Evolutionary conservation across 2,329 filamentous ascomycete genomes (phyloP), one percentile per base, ranked within the genome.

Genomic region (Cucurbitaria berberidis): DNA sequence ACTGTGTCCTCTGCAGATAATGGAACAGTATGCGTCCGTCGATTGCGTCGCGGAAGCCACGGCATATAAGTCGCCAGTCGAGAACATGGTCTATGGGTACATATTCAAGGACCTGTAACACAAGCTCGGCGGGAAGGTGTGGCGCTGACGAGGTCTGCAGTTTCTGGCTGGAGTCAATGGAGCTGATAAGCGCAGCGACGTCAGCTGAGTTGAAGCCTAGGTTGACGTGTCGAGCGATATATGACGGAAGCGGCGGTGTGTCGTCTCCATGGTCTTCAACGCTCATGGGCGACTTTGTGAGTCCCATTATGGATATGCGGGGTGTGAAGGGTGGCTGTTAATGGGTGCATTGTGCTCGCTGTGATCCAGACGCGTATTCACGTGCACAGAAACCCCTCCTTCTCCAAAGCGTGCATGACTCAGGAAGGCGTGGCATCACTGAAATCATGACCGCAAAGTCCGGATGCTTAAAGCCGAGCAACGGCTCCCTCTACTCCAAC

Each of bases 31-130:
- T 52, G 2, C 57, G 62, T 1, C 67, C 66, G 34, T 72, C 71
- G n/a, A 74, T 68, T 8, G 59, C 64, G 54, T 74, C 66, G 8
- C 64, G 61, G 41, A 73, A 69, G 9, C 63, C 66, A 10, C 64
- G 63, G 35, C 67, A 74, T 1, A 74, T 63, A 1, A 64, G 40
- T 2, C 71, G 63, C 62, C 66, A 71, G 22, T 64, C 58, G 7
- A 73, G 59, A 1, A 71, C 22, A 45, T 70, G 49, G 9, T 64
- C 63, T 1, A 69, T 45, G 9, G 68, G 69, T 0, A 74, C 61
- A 35, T 55, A 52, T 38, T 70, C 66, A 16, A 74, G 42, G 2
- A 73, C 62, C 5, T 55, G 53, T 1, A 72, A 50, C 2, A 73
- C 48, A 4, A 74, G 50, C 35, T 74, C 71, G 2, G 69, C 66